Base-by-base conservation (phyloP, 108 stramenopile genomes). In the Fragilaria radians region DNA sequence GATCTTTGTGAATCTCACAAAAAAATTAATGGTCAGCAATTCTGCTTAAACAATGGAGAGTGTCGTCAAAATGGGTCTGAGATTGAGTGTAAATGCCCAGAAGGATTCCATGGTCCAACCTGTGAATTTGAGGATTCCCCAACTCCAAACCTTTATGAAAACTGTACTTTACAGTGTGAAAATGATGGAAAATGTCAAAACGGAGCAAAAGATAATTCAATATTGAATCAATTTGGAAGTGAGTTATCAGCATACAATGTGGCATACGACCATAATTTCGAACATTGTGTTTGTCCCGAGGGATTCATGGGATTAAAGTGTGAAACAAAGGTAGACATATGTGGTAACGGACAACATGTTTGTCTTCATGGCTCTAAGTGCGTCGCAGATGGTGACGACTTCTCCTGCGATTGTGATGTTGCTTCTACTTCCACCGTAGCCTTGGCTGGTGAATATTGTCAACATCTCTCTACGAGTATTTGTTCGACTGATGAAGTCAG, bases 341-440 rank as follows among this genome's bases (percentile, higher is more conserved):
- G 82, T 49, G 71, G 67, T 0, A 72, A 75, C 9, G 68, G 71
- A 9, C 72, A 76, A 14, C 71, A 72, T 46, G 53, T 75, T 27
- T 83, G 82, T 54, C 52, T 83, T 28, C 67, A 83, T 57, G 82
- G 82, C 21, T 72, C 76, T 24, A 60, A 57, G 34, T 83, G 82
- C 52, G 49, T 71, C 28, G 17, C 31, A 9, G 22, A 55, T n/a
- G 46, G 51, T 2, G 59, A 59, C 45, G 63, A 53, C 4, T 65
- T 42, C 52, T 58, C 32, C 2, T 83, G 82, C 48, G 74, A 83
- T 34, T 83, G 82, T 60, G 65, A 66, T 28, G 9, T 48, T 22
- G 76, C 66, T 2, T 32, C 32, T 14, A 51, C 61, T 22, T 14
- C 46, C 14, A 27, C 28, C 14, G 7, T 23, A 11, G n/a, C 18